Percentiles rank a stretch among this genome's conserved stretches.
phyloP scores from a whole-genome alignment of 305 asterid genomes.

The Rubia tinctorum region DNA sequence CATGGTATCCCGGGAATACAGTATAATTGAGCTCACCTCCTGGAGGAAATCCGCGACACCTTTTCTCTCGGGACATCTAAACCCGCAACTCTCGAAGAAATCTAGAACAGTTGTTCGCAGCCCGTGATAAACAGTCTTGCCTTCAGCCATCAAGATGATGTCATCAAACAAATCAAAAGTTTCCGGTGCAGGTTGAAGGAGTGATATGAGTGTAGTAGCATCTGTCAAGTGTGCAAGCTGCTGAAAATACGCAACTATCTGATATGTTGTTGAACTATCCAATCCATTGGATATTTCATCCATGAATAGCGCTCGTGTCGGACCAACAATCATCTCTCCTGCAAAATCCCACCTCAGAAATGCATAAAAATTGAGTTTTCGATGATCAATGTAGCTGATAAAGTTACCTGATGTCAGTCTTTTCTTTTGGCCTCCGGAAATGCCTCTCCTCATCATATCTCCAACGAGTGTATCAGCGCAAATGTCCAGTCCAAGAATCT shows the following conservation, averaged over 20 bases:
- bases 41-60: conserved; percentile 58
- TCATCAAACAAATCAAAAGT: conserved; percentile 82
- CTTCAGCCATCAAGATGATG: conserved; percentile 71
- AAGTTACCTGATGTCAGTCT: conserved; percentile 68
- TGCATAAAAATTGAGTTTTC: neutral
- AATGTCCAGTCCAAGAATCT: conserved; percentile 84
- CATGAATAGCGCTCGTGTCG: conserved; percentile 77
- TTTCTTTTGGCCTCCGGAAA: conserved; percentile 90
- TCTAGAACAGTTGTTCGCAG: conserved; percentile 44
- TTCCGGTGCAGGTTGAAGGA: conserved; percentile 91
- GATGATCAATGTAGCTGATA: neutral
- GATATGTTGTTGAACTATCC: conserved; percentile 80
- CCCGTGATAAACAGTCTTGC: conserved; percentile 67
- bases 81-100: conserved; percentile 47
- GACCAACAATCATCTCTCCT: conserved; percentile 90
- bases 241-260: conserved; percentile 62
- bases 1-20: neutral
- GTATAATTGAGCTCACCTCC: conserved; percentile 33
- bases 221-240: conserved; percentile 69
- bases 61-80: conserved; percentile 51
- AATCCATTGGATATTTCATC: conserved; percentile 82
- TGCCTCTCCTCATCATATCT: conserved; percentile 78
- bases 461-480: conserved; percentile 69
- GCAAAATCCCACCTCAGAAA: conserved; percentile 15
- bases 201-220: conserved; percentile 66